Conservation (phyloP, 352 stramenopile genomes). For the Phytophthora sp. region DNA sequence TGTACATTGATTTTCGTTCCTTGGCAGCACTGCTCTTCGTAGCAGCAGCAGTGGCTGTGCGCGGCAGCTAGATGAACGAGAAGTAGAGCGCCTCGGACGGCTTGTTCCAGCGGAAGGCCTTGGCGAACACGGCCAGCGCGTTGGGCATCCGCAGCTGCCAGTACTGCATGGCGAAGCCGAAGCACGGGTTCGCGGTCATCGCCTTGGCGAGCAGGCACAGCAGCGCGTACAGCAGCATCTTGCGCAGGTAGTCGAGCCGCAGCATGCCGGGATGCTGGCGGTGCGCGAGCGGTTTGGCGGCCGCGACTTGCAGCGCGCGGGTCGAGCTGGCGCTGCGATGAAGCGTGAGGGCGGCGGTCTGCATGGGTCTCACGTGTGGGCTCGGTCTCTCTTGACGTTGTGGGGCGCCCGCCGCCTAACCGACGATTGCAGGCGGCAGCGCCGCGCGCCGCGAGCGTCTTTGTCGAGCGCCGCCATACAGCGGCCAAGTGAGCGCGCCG, state of each 20-base stretch:
- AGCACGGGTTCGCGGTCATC: constrained; percentile 23
- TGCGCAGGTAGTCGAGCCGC: constrained; percentile 26
- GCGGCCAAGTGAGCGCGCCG: constrained; percentile 1
- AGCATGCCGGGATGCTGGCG: constrained; percentile 10
- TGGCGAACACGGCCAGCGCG: constrained; percentile 25
- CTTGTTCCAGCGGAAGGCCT: constrained; percentile 20
- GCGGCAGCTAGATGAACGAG: constrained; percentile 22
- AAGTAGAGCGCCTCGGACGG: constrained; percentile 29
- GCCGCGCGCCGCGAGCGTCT: constrained; percentile 4
- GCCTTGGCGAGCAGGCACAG: constrained; percentile 28
- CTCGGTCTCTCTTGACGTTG: constrained; percentile 11
- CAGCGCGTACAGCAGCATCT: constrained; percentile 29
- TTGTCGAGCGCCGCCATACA: constrained; percentile 20
- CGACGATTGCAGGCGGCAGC: background rate
- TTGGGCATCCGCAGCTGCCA: constrained; percentile 27
- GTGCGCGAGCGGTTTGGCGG: background rate
- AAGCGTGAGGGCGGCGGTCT: background rate
- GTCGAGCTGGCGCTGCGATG: background rate
- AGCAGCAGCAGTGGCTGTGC: background rate
- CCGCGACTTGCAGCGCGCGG: background rate
- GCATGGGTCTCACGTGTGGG: constrained; percentile 4
- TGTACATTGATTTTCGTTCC: no score
- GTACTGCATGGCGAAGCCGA: constrained; percentile 31
- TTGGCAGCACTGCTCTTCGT: no score
- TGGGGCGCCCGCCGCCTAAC: background rate